Conservation (phyloP, 441 rosid genomes). For the Theobroma grandiflorum region DNA sequence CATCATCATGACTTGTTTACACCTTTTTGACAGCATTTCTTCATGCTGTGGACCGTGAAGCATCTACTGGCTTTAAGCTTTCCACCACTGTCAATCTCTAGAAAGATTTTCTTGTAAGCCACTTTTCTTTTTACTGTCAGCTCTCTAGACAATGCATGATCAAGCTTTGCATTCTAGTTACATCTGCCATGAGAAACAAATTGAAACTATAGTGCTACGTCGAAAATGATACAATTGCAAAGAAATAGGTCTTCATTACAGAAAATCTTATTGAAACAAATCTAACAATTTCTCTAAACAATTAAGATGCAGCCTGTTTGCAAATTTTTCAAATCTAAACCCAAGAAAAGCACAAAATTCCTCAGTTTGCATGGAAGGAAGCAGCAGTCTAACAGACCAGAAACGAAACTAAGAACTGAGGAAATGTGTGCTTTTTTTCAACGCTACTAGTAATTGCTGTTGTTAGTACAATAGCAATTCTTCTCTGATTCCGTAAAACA, state of each 20-base stretch:
- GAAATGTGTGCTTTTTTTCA: not conserved
- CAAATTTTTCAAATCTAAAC: not conserved
- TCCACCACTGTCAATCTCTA: not conserved
- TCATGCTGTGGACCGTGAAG: not conserved
- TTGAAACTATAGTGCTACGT: not conserved
- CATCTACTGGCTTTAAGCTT: not conserved
- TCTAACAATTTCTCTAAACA: not conserved
- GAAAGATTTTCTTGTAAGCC: not conserved
- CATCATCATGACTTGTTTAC: not conserved
- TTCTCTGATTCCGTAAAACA: constrained; percentile 37
- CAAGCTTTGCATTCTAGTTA: not conserved
- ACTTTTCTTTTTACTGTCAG: not conserved
- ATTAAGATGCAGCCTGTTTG: not conserved
- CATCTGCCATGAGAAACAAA: not conserved
- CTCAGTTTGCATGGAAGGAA: constrained; percentile 6
- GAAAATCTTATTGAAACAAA: not conserved
- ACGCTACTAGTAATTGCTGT: constrained; percentile 29
- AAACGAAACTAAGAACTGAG: not conserved
- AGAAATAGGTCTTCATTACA: not conserved
- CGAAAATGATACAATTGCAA: not conserved
- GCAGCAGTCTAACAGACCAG: not conserved
- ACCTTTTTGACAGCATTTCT: not conserved
- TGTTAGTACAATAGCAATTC: constrained; percentile 24
- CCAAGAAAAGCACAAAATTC: not conserved
- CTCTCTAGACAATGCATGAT: not conserved